These are phyloP conservation scores for Nakaseomyces glabratus DNA, from an alignment of 1,139 yeast genomes.

Conservation along the genomic window DNA sequence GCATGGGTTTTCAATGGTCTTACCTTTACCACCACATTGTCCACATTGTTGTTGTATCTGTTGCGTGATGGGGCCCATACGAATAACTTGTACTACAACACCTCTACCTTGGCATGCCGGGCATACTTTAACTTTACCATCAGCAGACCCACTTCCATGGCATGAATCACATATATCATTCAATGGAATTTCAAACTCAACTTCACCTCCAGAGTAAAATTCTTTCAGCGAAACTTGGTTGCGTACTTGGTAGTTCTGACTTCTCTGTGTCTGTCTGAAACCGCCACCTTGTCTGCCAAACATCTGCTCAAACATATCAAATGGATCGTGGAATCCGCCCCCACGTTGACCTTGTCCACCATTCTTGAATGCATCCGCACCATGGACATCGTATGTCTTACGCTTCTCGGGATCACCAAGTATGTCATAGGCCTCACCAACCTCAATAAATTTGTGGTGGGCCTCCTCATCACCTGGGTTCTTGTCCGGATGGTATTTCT, in stretches of 20 bases:
- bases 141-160: constrained; percentile 77
- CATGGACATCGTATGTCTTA: constrained; percentile 64
- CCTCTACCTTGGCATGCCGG: constrained; percentile 69
- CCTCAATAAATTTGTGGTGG: constrained; percentile 75
- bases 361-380: constrained; percentile 67
- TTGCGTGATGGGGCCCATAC: constrained; percentile 85
- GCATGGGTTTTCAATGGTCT: constrained; percentile 56
- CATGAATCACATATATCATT: constrained; percentile 69
- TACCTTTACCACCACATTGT: constrained; percentile 71
- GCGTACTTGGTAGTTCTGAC: constrained; percentile 53
- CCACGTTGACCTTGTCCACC: constrained; percentile 36
- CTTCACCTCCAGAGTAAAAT: constrained; percentile 57
- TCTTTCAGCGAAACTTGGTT: constrained; percentile 53
- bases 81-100: constrained; percentile 53
- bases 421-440: constrained; percentile 91
- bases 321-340: constrained; percentile 44
- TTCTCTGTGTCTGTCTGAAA: constrained; percentile 44
- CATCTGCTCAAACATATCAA: constrained; percentile 63
- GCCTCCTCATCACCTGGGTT: constrained; percentile 76
- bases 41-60: constrained; percentile 75
- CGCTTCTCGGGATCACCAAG: constrained; percentile 69
- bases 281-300: constrained; percentile 45
- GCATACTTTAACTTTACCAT: constrained; percentile 61
- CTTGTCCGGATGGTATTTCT: constrained; percentile 92
- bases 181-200: constrained; percentile 58